phyloP scores from a whole-genome alignment of 129 eudicot genomes.

The Flaveria trinervia region DNA sequence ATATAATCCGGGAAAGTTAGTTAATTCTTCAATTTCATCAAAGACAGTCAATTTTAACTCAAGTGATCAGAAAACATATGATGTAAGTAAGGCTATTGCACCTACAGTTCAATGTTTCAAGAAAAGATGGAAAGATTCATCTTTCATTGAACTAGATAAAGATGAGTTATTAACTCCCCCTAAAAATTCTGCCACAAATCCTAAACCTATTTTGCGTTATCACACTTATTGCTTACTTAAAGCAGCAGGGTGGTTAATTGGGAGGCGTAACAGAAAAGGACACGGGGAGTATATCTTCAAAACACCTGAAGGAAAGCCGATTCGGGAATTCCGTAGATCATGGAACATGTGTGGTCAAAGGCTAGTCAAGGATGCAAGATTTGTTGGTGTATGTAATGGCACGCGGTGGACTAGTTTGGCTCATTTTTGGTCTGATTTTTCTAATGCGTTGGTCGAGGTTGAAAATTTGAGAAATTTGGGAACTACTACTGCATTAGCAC shows the following conservation, averaged over 20 bases:
- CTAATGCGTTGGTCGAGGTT: constrained; percentile 44
- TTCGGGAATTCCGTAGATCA: constrained; percentile 80
- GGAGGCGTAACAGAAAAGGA: constrained; percentile 73
- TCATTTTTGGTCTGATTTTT: constrained; percentile 64
- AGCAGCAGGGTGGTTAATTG: constrained; percentile 84
- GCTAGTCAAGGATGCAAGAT: constrained; percentile 43
- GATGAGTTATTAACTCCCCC: constrained; percentile 49
- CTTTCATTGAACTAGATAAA: constrained; percentile 53
- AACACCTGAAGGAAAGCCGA: constrained; percentile 87
- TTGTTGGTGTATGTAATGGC: constrained; percentile 36
- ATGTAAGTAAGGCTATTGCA: constrained; percentile 42
- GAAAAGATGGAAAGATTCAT: constrained; percentile 59
- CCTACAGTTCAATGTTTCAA: constrained; percentile 48
- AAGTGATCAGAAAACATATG: constrained; percentile 47
- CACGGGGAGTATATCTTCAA: constrained; percentile 67
- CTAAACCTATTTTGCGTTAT: constrained; percentile 74
- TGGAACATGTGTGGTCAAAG: constrained; percentile 73
- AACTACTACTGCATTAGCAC: constrained; percentile 52
- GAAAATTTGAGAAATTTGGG: constrained; percentile 44
- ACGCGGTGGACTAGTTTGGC: constrained; percentile 54
- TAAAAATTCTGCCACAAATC: constrained; percentile 51
- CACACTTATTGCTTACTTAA: constrained; percentile 59
- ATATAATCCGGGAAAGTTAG: constrained; percentile 36
- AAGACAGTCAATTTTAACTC: constrained; percentile 35
- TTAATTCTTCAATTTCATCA: constrained; percentile 38